A percentile compares a stretch with the other conserved stretches of the same genome.
These are phyloP conservation scores for Zygosaccharomyces lentus DNA, from an alignment of 805 yeast genomes.

Conservation along the genomic window DNA sequence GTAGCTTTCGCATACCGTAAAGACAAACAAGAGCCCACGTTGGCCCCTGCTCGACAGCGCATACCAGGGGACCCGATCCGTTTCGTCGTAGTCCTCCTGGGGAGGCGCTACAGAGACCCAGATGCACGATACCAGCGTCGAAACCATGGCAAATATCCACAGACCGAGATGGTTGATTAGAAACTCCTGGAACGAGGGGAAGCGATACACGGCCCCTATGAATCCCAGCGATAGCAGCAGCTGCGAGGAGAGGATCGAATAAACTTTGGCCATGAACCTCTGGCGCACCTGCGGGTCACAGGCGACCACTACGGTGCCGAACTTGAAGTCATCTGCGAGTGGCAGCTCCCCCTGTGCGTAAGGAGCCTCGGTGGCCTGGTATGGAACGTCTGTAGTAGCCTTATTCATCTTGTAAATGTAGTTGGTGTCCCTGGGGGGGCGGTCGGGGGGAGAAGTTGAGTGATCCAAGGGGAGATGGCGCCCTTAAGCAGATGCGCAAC, in stretches of 20 bases:
- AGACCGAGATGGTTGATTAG: constrained; percentile 56
- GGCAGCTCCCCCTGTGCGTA: constrained; percentile 5
- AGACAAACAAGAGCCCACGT: constrained; percentile 53
- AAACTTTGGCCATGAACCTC: constrained; percentile 74
- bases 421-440: not conserved
- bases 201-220: constrained; percentile 20
- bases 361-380: not conserved
- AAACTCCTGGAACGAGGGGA: constrained; percentile 39
- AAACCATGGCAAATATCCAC: constrained; percentile 50
- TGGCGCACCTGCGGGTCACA: constrained; percentile 75
- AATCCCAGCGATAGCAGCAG: constrained; percentile 52
- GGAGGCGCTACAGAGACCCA: constrained; percentile 61
- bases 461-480: no score
- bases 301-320: constrained; percentile 68
- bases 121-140: constrained; percentile 60
- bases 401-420: constrained; percentile 1
- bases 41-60: constrained; percentile 26
- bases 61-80: constrained; percentile 30
- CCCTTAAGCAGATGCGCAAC: no score
- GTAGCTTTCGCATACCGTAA: constrained; percentile 73
- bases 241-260: constrained; percentile 64
- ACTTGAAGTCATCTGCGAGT: constrained; percentile 75
- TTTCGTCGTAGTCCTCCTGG: constrained; percentile 57
- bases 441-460: no score
- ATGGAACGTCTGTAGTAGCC: not conserved